These are phyloP conservation scores for Trametes sp. DNA, from an alignment of 1,284 basidiomycete species.

Conservation along the genomic window DNA sequence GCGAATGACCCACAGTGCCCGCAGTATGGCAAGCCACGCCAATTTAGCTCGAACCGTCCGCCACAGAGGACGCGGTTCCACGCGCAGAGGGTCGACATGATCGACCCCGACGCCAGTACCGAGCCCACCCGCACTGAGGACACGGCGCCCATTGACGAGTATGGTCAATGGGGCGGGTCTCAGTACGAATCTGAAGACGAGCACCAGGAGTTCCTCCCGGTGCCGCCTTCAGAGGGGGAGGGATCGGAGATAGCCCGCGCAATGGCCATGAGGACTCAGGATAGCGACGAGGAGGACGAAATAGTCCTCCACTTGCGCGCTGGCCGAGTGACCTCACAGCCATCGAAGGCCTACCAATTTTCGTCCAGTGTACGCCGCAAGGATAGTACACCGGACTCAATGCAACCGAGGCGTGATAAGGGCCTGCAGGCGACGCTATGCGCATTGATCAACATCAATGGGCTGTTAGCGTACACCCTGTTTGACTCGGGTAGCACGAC, in stretches of 20 bases:
- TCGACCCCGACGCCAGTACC: not conserved
- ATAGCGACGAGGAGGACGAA: not conserved
- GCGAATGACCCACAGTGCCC: slow-evolving; percentile 10
- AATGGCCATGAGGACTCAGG: not conserved
- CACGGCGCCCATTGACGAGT: no score
- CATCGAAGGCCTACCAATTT: not conserved
- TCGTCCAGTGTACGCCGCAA: not conserved
- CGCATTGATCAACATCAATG: slow-evolving; percentile 26
- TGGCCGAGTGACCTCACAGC: not conserved
- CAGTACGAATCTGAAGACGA: not conserved
- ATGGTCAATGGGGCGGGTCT: not conserved
- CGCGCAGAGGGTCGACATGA: not conserved
- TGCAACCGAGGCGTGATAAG: not conserved
- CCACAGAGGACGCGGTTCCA: slow-evolving; percentile 5
- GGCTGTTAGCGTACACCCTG: slow-evolving; percentile 27
- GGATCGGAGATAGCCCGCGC: not conserved
- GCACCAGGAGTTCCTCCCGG: not conserved
- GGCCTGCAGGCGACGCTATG: not conserved
- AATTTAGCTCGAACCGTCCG: not conserved
- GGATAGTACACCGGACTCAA: not conserved
- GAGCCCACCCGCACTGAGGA: no score
- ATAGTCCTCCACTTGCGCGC: not conserved
- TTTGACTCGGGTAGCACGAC: slow-evolving; percentile 38
- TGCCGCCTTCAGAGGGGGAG: not conserved
- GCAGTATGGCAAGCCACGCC: not conserved